Conservation (phyloP, 2,329 filamentous ascomycete species). For the Cytospora chrysosperma region DNA sequence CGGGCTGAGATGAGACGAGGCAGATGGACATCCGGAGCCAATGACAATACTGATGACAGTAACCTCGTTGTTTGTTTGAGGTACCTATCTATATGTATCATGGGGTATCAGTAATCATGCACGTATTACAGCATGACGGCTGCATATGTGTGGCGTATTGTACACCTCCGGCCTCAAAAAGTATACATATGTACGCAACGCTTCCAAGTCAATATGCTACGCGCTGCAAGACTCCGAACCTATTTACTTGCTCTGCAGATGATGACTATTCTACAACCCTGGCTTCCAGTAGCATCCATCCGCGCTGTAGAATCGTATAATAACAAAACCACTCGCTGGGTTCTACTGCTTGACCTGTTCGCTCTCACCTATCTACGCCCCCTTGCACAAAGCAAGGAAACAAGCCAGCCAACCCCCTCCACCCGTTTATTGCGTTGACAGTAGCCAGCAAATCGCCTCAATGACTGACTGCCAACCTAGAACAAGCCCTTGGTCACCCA, state of each 20-base stretch:
- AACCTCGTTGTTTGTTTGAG: neutral
- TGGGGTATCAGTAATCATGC: no score
- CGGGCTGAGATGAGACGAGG: no score
- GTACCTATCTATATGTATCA: neutral
- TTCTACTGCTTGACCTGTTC: no score
- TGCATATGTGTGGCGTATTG: neutral
- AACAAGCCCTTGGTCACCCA: conserved; percentile 30
- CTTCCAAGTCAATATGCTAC: neutral
- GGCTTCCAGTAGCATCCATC: neutral
- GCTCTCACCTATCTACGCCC: no score
- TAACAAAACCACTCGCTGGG: no score
- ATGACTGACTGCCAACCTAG: neutral
- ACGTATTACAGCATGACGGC: neutral
- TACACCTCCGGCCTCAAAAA: no score
- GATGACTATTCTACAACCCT: neutral
- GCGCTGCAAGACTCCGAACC: neutral
- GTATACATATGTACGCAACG: neutral
- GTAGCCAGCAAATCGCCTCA: no score
- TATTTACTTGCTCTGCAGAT: neutral
- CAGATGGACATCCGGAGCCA: no score
- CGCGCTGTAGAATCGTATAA: neutral
- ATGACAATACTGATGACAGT: neutral
- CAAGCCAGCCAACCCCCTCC: no score
- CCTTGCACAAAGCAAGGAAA: no score
- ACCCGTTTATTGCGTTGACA: neutral